These are phyloP conservation scores for Ormosia semicastrata DNA, from an alignment of 306 rosid genomes.

Conservation along the genomic window DNA sequence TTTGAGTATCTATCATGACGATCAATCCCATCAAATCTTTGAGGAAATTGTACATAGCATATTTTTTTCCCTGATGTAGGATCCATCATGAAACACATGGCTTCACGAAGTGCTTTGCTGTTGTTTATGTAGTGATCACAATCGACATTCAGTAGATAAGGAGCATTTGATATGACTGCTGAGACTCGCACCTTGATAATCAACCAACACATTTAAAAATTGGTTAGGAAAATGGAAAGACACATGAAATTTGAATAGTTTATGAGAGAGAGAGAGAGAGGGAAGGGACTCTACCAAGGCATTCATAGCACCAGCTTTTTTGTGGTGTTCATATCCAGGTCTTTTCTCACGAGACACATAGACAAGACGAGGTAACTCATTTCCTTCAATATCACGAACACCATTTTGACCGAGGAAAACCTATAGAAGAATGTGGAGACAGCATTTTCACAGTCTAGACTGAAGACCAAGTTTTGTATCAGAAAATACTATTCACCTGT, in stretches of 20 bases:
- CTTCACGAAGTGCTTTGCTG: conserved; percentile 91
- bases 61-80: conserved; percentile 83
- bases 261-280: background rate
- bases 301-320: conserved; percentile 97
- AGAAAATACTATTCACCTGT: conserved; percentile 50
- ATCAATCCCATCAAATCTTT: conserved; percentile 94
- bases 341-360: conserved; percentile 97
- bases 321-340: conserved; percentile 92
- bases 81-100: conserved; percentile 98
- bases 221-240: background rate
- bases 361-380: conserved; percentile 78
- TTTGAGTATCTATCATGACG: conserved; percentile 90
- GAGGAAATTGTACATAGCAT: conserved; percentile 92
- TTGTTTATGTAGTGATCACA: conserved; percentile 98
- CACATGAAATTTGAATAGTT: background rate
- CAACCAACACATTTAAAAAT: background rate
- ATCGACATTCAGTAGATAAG: conserved; percentile 83
- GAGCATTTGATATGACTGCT: conserved; percentile 86
- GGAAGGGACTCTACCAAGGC: conserved; percentile 51
- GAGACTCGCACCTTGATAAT: conserved; percentile 74
- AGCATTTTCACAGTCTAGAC: background rate
- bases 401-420: conserved; percentile 98
- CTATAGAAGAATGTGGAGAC: conserved; percentile 32
- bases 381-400: conserved; percentile 77
- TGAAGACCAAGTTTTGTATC: background rate